Conservation (phyloP, 345 rosid genomes). For the Erodium maritimum region DNA sequence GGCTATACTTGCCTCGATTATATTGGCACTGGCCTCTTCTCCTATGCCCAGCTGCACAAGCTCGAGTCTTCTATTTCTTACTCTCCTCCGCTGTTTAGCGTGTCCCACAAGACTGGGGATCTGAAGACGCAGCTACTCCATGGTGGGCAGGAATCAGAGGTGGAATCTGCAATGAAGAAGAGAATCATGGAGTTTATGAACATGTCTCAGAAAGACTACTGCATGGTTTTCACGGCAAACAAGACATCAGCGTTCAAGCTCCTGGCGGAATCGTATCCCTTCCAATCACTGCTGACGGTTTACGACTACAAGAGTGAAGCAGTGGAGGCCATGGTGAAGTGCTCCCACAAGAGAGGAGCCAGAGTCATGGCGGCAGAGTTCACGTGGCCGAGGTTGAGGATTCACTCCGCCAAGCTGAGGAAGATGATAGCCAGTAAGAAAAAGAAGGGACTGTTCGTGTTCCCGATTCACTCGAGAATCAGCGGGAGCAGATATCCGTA, state of each 20-base stretch:
- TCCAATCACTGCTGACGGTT: constrained; percentile 60
- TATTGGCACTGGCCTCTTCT: constrained; percentile 78
- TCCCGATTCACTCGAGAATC: constrained; percentile 79
- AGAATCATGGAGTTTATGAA: constrained; percentile 68
- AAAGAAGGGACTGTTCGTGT: constrained; percentile 69
- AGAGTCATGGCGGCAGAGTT: constrained; percentile 64
- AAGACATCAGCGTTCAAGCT: constrained; percentile 90
- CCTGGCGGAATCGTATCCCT: constrained; percentile 77
- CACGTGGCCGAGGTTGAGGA: constrained; percentile 79
- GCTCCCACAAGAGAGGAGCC: constrained; percentile 70
- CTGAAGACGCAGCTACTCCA: constrained; percentile 70
- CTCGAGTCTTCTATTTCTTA: constrained; percentile 31
- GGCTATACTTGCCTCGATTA: constrained; percentile 82
- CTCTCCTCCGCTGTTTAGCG: constrained; percentile 65
- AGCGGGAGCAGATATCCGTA: constrained; percentile 86
- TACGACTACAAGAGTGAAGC: constrained; percentile 90
- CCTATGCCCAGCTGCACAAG: constrained; percentile 52
- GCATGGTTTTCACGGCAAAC: constrained; percentile 82
- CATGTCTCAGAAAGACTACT: constrained; percentile 60
- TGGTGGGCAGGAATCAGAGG: constrained; percentile 53
- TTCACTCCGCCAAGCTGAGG: constrained; percentile 51
- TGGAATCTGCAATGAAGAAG: constrained; percentile 65
- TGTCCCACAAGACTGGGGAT: constrained; percentile 64
- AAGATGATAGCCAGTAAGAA: constrained; percentile 45
- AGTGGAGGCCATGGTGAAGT: constrained; percentile 47